Evolutionary conservation across 345 rosid species (phyloP), one percentile per base, ranked within the genome.

Genomic region (Eucalyptus rudis): DNA sequence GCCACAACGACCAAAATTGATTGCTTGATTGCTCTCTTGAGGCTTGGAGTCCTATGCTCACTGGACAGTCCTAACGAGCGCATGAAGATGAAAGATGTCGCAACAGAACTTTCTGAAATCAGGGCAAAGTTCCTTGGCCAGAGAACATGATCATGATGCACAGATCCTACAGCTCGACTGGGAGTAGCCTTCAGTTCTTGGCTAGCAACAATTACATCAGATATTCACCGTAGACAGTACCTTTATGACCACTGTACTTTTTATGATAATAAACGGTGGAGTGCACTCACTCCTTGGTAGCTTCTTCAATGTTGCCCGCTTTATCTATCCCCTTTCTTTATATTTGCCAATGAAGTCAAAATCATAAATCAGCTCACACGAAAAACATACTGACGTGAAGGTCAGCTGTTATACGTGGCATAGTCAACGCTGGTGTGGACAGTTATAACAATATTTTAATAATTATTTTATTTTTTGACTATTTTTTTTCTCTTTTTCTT

Each of bases 11-110:
- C 25, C 31, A 49, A 52, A 64, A 79, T 49, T 49, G 58, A 88
- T 79, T 88, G 66, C 71, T 43, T n/a, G 86, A 87, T 24, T 90
- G 91, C 56, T 49, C 79, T 89, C 58, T 20, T 93, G 9, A 86
- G 87, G 58, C 76, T 89, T 68, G 92, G 92, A 90, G 87, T 91
- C 45, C 85, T 71, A 20, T 92, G 94, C 64, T 86, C 92, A 25
- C 85, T 86, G 76, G 92, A 90, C 89, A 83, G 62, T 68, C 88
- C 91, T 2, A 27, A 13, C 49, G 68, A 89, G 29, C 71, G 91
- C 47, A 58, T 85, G 87, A 87, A 80, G 80, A 91, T 88, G 47
- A 58, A 51, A 12, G 92, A 86, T 40, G 94, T 66, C 44, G 49
- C 6, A 51, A 90, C 79, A 86, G 90, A 87, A 71, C 71, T 92